Evolutionary conservation across 177 flowering plant species (phyloP), one percentile per base, ranked within the genome.

Genomic region (Vitis hybrid): DNA sequence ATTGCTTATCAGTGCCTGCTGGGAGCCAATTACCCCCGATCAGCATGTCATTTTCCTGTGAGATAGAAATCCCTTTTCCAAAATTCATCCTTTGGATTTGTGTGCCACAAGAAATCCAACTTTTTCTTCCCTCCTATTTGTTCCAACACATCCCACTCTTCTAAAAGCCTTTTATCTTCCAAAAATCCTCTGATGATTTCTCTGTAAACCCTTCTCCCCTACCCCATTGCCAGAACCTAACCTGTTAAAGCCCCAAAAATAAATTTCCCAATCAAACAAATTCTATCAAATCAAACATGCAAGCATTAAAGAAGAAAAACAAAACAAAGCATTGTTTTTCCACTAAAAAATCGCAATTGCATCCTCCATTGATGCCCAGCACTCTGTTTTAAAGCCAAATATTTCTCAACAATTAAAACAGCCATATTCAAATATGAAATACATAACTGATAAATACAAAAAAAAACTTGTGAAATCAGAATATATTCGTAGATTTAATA

Each of bases 11-110:
- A 0, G 83, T 84, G 0, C 80, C 76, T 5, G 41, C 63, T 15
- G 85, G 83, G 15, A 75, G 24, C 81, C 79, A 82, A 21, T 65
- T 24, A 57, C 67, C 73, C 72, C 65, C 24, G 4, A 66, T 51
- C 59, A 64, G 74, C 3, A 71, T 6, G 5, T 75, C 75, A n/a
- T 64, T 65, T 10, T 58, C 78, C 56, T 64, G 61, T 11, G 76
- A 74, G 69, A 68, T 11, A 11, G 71, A 24, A 69, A 62, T 63
- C 21, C 71, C 70, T 24, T 65, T 75, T 18, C 77, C 71, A 17
- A 64, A 65, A n/a, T 75, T 73, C 68, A 68, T 70, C 59, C 63
- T 41, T 65, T n/a, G 66, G 18, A 54, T 67, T 54, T 76, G 17
- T 70, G 4, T 71, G 9, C 35, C 46, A 32, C 10, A 2, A 58